phyloP scores from a whole-genome alignment of 192 early-diverging fungal species.

The Geosiphon pyriformis region DNA sequence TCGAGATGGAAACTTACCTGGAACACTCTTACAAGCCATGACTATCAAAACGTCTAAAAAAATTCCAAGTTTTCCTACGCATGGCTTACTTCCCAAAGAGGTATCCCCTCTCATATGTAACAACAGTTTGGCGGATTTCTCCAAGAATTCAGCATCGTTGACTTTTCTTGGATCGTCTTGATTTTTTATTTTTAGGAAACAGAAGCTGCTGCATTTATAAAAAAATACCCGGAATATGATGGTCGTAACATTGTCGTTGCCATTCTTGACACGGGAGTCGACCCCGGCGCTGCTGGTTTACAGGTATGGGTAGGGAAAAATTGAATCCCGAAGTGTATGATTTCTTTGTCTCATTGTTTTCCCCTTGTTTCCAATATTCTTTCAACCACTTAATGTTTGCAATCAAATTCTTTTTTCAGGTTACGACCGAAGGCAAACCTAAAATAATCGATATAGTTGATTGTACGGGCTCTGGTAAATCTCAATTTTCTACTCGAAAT shows the following conservation, averaged over 20 bases:
- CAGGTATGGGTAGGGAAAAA: slow-evolving; percentile 47
- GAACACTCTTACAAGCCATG: too few species aligned
- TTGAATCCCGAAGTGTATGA: too few species aligned
- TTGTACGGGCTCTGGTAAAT: slow-evolving; percentile 76
- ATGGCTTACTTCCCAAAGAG: slow-evolving; percentile 44
- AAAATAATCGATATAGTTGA: slow-evolving; percentile 93
- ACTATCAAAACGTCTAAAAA: slow-evolving; percentile 36
- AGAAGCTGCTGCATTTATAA: slow-evolving; percentile 74
- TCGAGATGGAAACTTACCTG: too few species aligned
- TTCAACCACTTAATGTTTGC: not conserved
- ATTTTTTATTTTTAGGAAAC: slow-evolving; percentile 76
- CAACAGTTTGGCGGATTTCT: not conserved
- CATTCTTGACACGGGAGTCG: slow-evolving; percentile 92
- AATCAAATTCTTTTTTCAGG: slow-evolving; percentile 24
- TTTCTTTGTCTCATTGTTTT: too few species aligned
- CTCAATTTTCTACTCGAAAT: not conserved
- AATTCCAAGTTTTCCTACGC: slow-evolving; percentile 39
- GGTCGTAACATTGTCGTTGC: slow-evolving; percentile 87
- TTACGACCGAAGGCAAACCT: slow-evolving; percentile 81
- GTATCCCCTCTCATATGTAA: slow-evolving; percentile 10
- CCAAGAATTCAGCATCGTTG: not conserved
- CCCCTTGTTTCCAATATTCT: too few species aligned
- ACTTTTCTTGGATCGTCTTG: too few species aligned
- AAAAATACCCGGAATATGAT: slow-evolving; percentile 79
- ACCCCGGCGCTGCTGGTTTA: slow-evolving; percentile 85